These are phyloP conservation scores for Olyra latifolia DNA, from an alignment of 176 grass and related monocot genomes.

Conservation along the genomic window DNA sequence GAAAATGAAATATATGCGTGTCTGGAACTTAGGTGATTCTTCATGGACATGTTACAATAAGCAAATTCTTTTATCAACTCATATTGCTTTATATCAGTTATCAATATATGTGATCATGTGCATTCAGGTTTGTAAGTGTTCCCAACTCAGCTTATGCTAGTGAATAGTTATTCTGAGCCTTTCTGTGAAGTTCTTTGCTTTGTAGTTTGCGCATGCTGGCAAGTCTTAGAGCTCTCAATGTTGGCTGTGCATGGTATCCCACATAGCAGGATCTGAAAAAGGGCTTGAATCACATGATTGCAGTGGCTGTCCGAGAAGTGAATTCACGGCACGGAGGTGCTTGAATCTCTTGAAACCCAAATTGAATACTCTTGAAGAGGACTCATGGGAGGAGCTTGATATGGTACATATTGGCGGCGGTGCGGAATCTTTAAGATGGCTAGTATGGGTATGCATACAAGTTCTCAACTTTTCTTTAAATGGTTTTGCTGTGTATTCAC, in stretches of 20 bases:
- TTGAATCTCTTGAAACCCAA: conserved; percentile 86
- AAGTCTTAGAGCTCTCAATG: neutral
- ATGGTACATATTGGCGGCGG: conserved; percentile 64
- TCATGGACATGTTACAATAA: neutral
- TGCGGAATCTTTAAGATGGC: conserved; percentile 71
- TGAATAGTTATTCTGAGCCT: conserved; percentile 4
- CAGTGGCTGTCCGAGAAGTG: conserved; percentile 86
- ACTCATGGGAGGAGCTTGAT: conserved; percentile 97
- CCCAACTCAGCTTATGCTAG: neutral
- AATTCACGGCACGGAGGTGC: conserved; percentile 66
- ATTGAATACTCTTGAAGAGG: conserved; percentile 78
- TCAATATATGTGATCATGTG: conserved; percentile 7
- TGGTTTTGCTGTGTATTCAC: neutral
- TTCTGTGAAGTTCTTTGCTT: neutral
- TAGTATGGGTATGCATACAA: conserved; percentile 72
- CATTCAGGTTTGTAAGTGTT: neutral
- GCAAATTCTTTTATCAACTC: neutral
- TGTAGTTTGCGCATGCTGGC: conserved; percentile 5
- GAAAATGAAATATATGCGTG: neutral
- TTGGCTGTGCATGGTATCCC: conserved; percentile 38
- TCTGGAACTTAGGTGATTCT: neutral
- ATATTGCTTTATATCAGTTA: neutral
- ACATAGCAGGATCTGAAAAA: conserved; percentile 35
- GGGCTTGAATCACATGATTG: conserved; percentile 48
- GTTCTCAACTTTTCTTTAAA: neutral